A percentile compares a stretch with the other conserved stretches of the same genome.
Conservation (phyloP, 305 asterid species). For the Solanum aculeatissimum region DNA sequence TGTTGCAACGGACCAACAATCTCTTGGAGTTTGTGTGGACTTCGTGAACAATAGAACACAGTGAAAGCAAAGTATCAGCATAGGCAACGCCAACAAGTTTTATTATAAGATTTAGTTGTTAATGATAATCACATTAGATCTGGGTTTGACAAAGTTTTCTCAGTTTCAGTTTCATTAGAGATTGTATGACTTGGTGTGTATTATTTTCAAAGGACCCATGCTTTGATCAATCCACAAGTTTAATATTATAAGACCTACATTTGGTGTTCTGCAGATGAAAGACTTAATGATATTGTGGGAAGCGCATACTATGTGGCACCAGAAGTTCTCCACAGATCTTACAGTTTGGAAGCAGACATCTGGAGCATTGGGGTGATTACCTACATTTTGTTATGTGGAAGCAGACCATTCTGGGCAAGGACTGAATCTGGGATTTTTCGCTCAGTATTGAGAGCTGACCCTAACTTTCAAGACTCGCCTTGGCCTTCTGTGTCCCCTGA, state of each 20-base stretch:
- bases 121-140: neutral
- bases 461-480: constrained; percentile 78
- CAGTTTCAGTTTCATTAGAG: neutral
- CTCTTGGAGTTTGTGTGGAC: neutral
- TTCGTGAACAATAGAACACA: neutral
- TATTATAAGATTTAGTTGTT: neutral
- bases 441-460: constrained; percentile 87
- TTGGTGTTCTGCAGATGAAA: constrained; percentile 50
- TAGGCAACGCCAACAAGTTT: neutral
- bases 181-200: neutral
- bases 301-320: constrained; percentile 96
- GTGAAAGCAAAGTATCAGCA: neutral
- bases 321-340: constrained; percentile 90
- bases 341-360: constrained; percentile 86
- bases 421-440: constrained; percentile 95
- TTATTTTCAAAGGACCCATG: neutral
- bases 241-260: neutral
- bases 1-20: neutral
- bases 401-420: constrained; percentile 97
- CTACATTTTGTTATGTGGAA: constrained; percentile 83
- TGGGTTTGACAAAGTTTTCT: neutral
- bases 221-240: neutral
- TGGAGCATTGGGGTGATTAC: constrained; percentile 96
- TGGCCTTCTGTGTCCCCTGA: constrained; percentile 82
- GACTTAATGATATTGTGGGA: constrained; percentile 93